Base-by-base conservation (phyloP, 2,329 filamentous ascomycete genomes). In the Dothiorella sarmentorum region DNA sequence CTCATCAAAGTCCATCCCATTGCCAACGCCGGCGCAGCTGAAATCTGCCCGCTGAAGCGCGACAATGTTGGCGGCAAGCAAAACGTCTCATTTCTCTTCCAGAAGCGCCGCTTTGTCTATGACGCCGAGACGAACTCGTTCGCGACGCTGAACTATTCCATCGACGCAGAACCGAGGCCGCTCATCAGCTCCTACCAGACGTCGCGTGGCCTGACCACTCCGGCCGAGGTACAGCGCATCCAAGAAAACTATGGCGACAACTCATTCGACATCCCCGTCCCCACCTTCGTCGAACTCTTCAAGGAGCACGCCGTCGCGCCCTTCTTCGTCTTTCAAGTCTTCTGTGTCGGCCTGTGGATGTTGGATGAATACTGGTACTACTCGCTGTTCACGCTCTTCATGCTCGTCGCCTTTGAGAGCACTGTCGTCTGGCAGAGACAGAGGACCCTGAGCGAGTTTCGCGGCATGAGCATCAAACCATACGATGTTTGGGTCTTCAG, bases 301-400 rank as follows among this genome's bases (percentile, higher is more conserved):
- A 90, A 96, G 75, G 94, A 99, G 75, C 95, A 99, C 74, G 93
- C 95, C 22, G 95, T 99, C 20, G 95, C 95, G 20, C 94, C 94
- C 4, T 99, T 99, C 81, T 99, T 99, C 76, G 92, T 99, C 63
- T 99, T 99, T 78, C 94, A 99, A 80, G 82, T 99, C 62, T 99
- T 99, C 80, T 99, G 95, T 68, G 94, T 99, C 60, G 95, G 94
- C 15, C 79, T 99, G 61, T 99, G 94, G 94, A 90, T 97, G 86
- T 79, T 99, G 71, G 94, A 99, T 71, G 95, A 99, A 76, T 99
- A 97, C 78, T 99, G 95, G 94, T 99, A 99, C 80, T 99, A 99
- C 78, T 97, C 94, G 62, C 84, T 99, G 18, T 99, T 99, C 76
- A 99, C 95, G 0, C 86, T 99, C 20, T 92, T 97, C 78, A 99